These are phyloP conservation scores for Trifolium fragiferum DNA, from an alignment of 306 rosid species.

Conservation along the genomic window DNA sequence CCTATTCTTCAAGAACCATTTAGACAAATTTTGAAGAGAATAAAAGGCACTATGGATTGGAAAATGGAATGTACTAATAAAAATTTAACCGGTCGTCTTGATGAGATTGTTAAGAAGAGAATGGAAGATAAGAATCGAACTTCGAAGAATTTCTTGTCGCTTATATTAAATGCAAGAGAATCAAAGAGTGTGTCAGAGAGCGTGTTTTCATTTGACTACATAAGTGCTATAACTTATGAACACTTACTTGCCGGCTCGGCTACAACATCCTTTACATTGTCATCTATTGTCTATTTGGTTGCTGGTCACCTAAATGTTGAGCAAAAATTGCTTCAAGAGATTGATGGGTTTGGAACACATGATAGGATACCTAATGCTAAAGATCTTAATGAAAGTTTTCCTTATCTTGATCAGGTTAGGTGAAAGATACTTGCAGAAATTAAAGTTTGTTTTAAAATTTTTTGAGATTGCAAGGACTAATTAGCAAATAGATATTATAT, in stretches of 20 bases:
- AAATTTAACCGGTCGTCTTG: constrained; percentile 62
- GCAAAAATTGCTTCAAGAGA: constrained; percentile 70
- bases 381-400: constrained; percentile 72
- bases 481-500: not conserved
- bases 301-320: constrained; percentile 85
- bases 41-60: constrained; percentile 84
- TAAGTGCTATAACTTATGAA: constrained; percentile 86
- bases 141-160: constrained; percentile 77
- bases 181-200: constrained; percentile 52
- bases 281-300: constrained; percentile 80
- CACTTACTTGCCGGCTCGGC: constrained; percentile 93
- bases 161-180: constrained; percentile 74
- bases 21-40: constrained; percentile 75
- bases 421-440: not conserved
- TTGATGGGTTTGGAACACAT: constrained; percentile 66
- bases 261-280: constrained; percentile 79
- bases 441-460: not conserved
- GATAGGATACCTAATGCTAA: constrained; percentile 59
- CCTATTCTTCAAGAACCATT: constrained; percentile 88
- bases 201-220: constrained; percentile 69
- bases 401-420: constrained; percentile 82
- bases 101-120: constrained; percentile 75
- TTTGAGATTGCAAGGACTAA: not conserved
- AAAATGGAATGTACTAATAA: constrained; percentile 68
- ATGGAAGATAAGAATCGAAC: constrained; percentile 55